A percentile compares a stretch with the other conserved stretches of the same genome.
These are phyloP conservation scores for Trypanosoma platydactyli DNA, from an alignment of 208 protist genomes.

Conservation along the genomic window DNA sequence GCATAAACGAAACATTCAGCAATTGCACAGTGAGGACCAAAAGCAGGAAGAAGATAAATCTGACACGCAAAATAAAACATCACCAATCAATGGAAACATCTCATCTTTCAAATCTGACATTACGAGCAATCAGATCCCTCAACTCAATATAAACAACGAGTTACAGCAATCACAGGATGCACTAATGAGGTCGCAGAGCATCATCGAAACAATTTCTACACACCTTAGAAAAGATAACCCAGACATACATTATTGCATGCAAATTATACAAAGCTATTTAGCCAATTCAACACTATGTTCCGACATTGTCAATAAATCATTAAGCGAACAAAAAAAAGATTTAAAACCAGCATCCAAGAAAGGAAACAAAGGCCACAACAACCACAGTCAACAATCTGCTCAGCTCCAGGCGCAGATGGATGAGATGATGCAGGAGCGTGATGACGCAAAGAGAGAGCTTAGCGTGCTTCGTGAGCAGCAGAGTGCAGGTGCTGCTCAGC, in stretches of 20 bases:
- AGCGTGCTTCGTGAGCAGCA: slow-evolving; percentile 5
- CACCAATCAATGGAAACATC: slow-evolving; percentile 15
- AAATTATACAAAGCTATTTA: slow-evolving; percentile 3
- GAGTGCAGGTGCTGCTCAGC: not conserved
- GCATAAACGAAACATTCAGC: too few relatives aligned
- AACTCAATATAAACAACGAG: too few relatives aligned
- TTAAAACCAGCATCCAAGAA: slow-evolving; percentile 5
- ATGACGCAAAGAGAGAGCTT: slow-evolving; percentile 6
- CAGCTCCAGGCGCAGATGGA: slow-evolving; percentile 13
- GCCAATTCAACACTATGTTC: too few relatives aligned
- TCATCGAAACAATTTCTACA: not conserved
- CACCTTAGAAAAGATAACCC: not conserved
- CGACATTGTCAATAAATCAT: too few relatives aligned
- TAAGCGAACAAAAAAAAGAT: not conserved
- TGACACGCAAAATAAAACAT: slow-evolving; percentile 5
- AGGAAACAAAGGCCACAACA: slow-evolving; percentile 1
- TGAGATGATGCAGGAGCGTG: slow-evolving; percentile 6
- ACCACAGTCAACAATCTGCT: not conserved
- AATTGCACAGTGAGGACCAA: too few relatives aligned
- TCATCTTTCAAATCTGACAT: too few relatives aligned
- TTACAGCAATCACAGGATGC: not conserved
- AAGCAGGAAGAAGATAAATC: too few relatives aligned
- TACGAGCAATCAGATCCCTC: too few relatives aligned
- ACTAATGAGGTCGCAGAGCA: not conserved
- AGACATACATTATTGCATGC: not conserved